Conservation (phyloP, 257 asterid species). For the Salvia splendens region DNA sequence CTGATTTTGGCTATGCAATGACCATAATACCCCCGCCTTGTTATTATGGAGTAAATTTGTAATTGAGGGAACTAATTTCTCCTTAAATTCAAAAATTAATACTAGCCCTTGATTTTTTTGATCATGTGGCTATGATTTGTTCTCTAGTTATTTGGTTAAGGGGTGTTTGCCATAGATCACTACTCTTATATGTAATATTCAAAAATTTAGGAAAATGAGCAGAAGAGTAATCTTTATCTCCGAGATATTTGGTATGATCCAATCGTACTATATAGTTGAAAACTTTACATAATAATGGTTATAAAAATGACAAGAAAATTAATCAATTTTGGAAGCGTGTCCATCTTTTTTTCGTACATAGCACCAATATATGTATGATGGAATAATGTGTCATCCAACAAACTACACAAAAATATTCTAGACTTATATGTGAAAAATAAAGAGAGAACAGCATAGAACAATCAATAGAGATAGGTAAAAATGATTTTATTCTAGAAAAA, state of each 20-base stretch:
- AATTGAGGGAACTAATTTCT: no score
- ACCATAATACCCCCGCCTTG: no score
- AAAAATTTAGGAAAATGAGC: no score
- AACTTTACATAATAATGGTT: constrained; percentile 19
- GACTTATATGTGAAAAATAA: constrained; percentile 20
- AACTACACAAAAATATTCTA: constrained; percentile 16
- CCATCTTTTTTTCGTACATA: constrained; percentile 20
- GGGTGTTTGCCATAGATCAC: no score
- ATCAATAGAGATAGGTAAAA: constrained; percentile 38
- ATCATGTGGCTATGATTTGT: no score
- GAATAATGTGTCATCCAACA: constrained; percentile 48
- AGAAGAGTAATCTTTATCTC: no score
- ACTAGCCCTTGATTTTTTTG: no score
- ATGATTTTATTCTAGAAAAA: constrained; percentile 24
- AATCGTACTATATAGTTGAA: constrained; percentile 5
- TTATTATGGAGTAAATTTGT: no score
- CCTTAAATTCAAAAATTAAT: no score
- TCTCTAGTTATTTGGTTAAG: no score
- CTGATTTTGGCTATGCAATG: no score
- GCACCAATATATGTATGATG: constrained; percentile 22
- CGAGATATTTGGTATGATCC: not conserved
- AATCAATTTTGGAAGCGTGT: constrained; percentile 35
- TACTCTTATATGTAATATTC: no score
- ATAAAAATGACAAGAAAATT: constrained; percentile 9
- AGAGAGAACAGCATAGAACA: constrained; percentile 28